phyloP scores from a whole-genome alignment of 176 grass and related monocot species.

The Oryza glaberrima region DNA sequence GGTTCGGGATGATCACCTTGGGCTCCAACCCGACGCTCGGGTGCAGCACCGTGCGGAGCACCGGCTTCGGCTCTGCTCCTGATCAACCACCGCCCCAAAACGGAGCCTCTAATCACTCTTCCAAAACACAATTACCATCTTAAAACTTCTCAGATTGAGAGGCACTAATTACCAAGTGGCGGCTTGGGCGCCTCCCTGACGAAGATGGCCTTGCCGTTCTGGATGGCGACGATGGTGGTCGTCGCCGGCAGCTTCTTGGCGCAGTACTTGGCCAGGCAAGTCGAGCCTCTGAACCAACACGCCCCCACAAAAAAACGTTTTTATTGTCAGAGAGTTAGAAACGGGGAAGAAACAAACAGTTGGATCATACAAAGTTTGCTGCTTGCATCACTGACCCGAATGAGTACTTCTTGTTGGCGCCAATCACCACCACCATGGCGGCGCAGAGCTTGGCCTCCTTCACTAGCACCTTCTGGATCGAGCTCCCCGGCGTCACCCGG shows the following conservation, averaged over 20 bases:
- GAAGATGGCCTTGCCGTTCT: conserved; percentile 80
- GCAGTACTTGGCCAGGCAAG: conserved; percentile 85
- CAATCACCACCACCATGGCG: conserved; percentile 76
- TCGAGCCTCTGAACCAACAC: conserved; percentile 55
- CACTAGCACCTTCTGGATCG: conserved; percentile 80
- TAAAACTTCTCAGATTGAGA: no score
- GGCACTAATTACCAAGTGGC: conserved; percentile 54
- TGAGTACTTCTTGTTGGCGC: conserved; percentile 79
- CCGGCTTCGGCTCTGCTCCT: conserved; percentile 70
- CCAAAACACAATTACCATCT: no score
- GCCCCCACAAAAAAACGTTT: background rate
- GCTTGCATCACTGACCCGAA: conserved; percentile 60
- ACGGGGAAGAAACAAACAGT: conserved; percentile 34
- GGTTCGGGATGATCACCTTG: conserved; percentile 71
- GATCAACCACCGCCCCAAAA: conserved; percentile 4
- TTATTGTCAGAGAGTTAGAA: conserved; percentile 25
- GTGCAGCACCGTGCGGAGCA: conserved; percentile 68
- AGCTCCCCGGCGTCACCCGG: conserved; percentile 77
- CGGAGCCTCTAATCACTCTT: background rate
- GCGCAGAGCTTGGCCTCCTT: conserved; percentile 88
- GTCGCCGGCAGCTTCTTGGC: conserved; percentile 86
- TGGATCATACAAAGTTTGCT: conserved; percentile 54
- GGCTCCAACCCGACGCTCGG: conserved; percentile 73
- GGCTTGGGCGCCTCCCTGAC: conserved; percentile 56
- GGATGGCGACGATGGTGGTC: conserved; percentile 72